Evolutionary conservation across 768 basidiomycete genomes (phyloP).

Genomic region (Hericium coralloides): DNA sequence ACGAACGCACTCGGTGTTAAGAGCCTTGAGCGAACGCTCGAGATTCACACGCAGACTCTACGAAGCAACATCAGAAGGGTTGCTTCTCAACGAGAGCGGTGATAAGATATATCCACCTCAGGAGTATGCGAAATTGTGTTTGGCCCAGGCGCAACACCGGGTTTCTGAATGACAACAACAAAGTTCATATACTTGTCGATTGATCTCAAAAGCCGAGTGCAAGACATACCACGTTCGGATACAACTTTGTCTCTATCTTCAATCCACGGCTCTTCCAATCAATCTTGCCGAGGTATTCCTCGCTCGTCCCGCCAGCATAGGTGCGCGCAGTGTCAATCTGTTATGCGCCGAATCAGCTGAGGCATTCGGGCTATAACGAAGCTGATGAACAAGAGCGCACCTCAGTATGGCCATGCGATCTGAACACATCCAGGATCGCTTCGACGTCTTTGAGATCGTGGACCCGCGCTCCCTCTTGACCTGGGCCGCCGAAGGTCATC

Average conservation of each 20-base stretch:
- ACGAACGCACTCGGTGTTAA: conserved; percentile 35
- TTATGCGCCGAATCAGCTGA: too few relatives aligned
- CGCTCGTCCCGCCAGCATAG: conserved; percentile 24
- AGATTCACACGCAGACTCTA: conserved; percentile 28
- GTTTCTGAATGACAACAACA: not conserved
- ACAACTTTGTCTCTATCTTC: conserved; percentile 52
- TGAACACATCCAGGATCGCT: conserved; percentile 45
- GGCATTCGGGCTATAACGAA: not conserved
- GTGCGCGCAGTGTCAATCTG: conserved; percentile 22
- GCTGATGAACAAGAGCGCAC: conserved; percentile 15
- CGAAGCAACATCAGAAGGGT: not conserved
- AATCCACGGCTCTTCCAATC: conserved; percentile 41
- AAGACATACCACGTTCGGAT: conserved; percentile 26
- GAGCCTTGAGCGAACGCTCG: conserved; percentile 30
- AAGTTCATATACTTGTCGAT: not conserved
- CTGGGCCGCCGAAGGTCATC: conserved; percentile 45
- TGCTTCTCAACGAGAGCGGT: not conserved
- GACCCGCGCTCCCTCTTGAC: conserved; percentile 39
- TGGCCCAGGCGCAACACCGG: not conserved
- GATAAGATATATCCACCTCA: conserved; percentile 9
- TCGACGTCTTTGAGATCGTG: conserved; percentile 39
- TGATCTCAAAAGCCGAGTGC: not conserved
- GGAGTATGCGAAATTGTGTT: conserved; percentile 17
- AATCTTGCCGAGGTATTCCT: conserved; percentile 39
- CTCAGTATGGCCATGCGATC: conserved; percentile 48